Percentiles rank a stretch among this genome's conserved stretches.
These are phyloP conservation scores for Candida sp. DNA, from an alignment of 1,139 yeast genomes.

Conservation along the genomic window DNA sequence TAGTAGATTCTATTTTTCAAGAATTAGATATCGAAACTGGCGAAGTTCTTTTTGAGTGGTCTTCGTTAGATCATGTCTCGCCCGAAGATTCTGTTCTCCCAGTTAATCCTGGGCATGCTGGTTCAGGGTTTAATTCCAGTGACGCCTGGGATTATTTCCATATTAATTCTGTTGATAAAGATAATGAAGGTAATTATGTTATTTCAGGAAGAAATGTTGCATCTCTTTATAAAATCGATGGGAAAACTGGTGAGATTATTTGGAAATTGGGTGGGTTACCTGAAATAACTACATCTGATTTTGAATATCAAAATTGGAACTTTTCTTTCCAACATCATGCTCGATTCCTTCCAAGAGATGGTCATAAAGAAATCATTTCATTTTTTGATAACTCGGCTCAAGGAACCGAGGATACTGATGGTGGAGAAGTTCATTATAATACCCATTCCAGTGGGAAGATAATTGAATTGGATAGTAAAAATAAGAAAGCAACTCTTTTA, in stretches of 20 bases:
- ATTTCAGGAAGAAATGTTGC: constrained; percentile 34
- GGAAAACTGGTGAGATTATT: constrained; percentile 31
- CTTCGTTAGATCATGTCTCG: constrained; percentile 31
- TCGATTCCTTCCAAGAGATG: constrained; percentile 22
- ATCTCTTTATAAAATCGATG: constrained; percentile 30
- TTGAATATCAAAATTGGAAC: constrained; percentile 16
- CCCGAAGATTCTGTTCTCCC: constrained; percentile 27
- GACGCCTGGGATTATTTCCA: constrained; percentile 43
- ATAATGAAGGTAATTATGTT: constrained; percentile 31
- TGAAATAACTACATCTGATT: constrained; percentile 18
- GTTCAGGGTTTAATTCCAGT: constrained; percentile 26
- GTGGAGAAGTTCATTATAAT: constrained; percentile 17
- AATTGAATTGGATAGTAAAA: constrained; percentile 26
- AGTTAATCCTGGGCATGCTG: constrained; percentile 24
- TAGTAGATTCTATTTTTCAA: constrained; percentile 28
- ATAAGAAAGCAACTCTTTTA: constrained; percentile 24
- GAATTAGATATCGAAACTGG: constrained; percentile 35
- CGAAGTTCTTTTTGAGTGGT: constrained; percentile 34
- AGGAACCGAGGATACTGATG: constrained; percentile 17
- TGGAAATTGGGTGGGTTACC: constrained; percentile 32
- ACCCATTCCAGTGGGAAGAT: constrained; percentile 28
- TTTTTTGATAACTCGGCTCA: constrained; percentile 37
- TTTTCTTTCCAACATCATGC: constrained; percentile 40
- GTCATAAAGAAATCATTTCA: constrained; percentile 23
- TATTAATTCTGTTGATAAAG: constrained; percentile 39